Evolutionary conservation across 1,139 yeast species (phyloP), one percentile per base, ranked within the genome.

Genomic region (Suhomyces maxii): DNA sequence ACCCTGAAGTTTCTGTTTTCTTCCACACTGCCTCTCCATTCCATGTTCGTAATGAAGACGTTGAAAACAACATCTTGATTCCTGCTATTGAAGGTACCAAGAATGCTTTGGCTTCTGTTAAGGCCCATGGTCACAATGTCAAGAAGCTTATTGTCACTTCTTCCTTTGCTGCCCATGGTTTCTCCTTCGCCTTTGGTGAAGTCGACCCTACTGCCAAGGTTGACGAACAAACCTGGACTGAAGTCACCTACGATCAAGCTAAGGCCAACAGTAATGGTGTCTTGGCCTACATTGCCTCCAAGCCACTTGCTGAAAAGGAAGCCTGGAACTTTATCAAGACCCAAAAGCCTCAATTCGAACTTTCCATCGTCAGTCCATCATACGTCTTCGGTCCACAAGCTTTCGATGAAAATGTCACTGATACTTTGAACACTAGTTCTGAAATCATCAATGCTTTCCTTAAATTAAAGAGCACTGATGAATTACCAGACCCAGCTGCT

Each of bases 251-350:
- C 69, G 76, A 73, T 41, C 58, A 64, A 38, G 71, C 65, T 14
- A 37, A 37, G 18, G 14, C 41, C 8, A 11, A 28, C 31, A 28
- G n/a, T 28, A 26, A 13, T 14, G 43, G 35, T 13, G 8, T 38
- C 14, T 8, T 23, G 3, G 40, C 26, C 3, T 80, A 80, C 61
- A 50, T 64, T 47, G 81, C 75, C 0, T 78, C 84, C 8, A 81
- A 81, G 60, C 74, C 69, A 63, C 68, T 69, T 47, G 81, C 83
- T 18, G 85, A 80, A 56, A 58, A 61, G 47, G 76, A 79, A 1
- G 84, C 81, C 1, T 78, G 86, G 82, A 73, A 77, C 1, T 81
- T 77, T 50, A 60, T 75, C 25, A 56, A 67, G 39, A 51, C 53
- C 7, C 58, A 67, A 30, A 63, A 66, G 6, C 75, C 79, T 10